phyloP scores from a whole-genome alignment of 2,329 filamentous ascomycete genomes.

The Pestalotiopsis sp. region DNA sequence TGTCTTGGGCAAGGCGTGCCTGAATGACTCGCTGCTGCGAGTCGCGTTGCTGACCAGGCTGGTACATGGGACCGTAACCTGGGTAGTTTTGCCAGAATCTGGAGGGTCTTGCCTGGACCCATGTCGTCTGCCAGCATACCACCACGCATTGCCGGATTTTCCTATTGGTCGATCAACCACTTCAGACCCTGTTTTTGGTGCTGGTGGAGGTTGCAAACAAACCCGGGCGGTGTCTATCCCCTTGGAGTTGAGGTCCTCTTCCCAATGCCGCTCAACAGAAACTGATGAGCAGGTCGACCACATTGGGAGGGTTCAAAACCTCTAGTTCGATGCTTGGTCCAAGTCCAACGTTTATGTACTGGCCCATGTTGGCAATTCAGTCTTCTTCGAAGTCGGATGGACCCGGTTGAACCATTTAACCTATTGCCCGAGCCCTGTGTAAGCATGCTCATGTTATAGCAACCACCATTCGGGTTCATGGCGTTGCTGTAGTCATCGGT shows the following conservation, averaged over 20 bases:
- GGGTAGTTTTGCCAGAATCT: constrained; percentile 63
- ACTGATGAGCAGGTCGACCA: constrained; percentile 82
- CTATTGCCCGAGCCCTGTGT: no score
- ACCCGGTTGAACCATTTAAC: no score
- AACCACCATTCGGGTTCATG: no score
- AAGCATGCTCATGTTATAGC: no score
- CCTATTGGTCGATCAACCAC: no score
- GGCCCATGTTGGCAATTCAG: constrained; percentile 34
- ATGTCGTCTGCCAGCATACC: constrained; percentile 70
- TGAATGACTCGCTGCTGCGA: constrained; percentile 77
- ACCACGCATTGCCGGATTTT: constrained; percentile 21
- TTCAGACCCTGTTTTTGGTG: no score
- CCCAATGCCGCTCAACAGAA: constrained; percentile 72
- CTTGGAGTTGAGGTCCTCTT: neutral
- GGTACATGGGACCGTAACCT: constrained; percentile 57
- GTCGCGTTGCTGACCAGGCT: constrained; percentile 64
- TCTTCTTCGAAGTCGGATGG: no score
- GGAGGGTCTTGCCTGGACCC: constrained; percentile 62
- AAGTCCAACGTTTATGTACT: constrained; percentile 86
- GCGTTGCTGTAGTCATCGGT: no score
- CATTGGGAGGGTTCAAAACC: constrained; percentile 75
- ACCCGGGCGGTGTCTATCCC: neutral
- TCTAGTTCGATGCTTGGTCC: constrained; percentile 86
- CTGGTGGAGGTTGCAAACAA: no score
- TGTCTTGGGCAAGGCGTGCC: constrained; percentile 74